Evolutionary conservation across 2,329 filamentous ascomycete species (phyloP).

Genomic region (Sporothrix sp.): DNA sequence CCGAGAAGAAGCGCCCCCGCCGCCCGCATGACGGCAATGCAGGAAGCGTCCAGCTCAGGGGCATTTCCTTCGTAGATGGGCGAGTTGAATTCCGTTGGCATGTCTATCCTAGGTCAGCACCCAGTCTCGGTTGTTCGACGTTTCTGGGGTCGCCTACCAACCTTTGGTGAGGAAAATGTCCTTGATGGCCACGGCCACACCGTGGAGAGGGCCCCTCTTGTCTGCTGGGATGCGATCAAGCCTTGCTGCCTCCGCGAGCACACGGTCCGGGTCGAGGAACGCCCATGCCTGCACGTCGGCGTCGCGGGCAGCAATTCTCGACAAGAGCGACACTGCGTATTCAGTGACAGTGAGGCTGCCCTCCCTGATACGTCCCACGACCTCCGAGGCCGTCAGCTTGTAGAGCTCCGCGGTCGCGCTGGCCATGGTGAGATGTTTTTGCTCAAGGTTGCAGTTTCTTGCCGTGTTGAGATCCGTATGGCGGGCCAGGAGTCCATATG

Average conservation of each 20-base stretch:
- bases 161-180: constrained; percentile 50
- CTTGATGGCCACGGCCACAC: constrained; percentile 49
- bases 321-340: constrained; percentile 39
- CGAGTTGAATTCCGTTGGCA: constrained; percentile 49
- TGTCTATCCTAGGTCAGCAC: constrained; percentile 26
- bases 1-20: constrained; percentile 49
- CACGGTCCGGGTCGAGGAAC: constrained; percentile 34
- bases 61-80: constrained; percentile 40
- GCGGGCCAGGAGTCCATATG: too few species aligned
- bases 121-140: background rate
- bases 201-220: constrained; percentile 46
- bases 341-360: constrained; percentile 37
- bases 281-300: constrained; percentile 40
- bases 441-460: too few species aligned
- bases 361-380: constrained; percentile 27
- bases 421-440: too few species aligned
- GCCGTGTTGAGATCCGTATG: too few species aligned
- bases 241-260: constrained; percentile 38
- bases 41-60: constrained; percentile 40
- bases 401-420: constrained; percentile 2
- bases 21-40: constrained; percentile 40
- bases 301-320: constrained; percentile 36
- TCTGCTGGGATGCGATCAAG: constrained; percentile 40
- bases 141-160: constrained; percentile 13
- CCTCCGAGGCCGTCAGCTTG: constrained; percentile 34